These are phyloP conservation scores for Eucalyptus urophylla DNA, from an alignment of 345 rosid species.

Conservation along the genomic window DNA sequence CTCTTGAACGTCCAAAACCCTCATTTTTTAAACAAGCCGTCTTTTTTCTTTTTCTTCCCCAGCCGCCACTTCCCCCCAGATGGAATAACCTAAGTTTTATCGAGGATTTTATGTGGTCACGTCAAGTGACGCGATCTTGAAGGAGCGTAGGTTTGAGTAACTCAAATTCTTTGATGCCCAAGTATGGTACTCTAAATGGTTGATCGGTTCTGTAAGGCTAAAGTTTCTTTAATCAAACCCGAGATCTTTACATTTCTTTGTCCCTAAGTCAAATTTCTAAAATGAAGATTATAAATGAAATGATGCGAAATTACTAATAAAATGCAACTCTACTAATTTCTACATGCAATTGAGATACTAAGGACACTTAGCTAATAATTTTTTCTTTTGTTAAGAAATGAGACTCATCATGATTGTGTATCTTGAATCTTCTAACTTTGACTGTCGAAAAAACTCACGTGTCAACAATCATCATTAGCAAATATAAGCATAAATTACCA, in stretches of 20 bases:
- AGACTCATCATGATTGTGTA: no score
- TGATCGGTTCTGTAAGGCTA: neutral
- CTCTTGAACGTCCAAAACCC: neutral
- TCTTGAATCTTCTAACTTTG: no score
- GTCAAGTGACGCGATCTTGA: no score
- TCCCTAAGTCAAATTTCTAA: neutral
- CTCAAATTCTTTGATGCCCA: neutral
- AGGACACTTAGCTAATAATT: neutral
- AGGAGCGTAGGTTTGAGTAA: no score
- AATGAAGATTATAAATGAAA: neutral
- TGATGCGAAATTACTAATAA: no score
- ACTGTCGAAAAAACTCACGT: accelerated
- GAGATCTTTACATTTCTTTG: neutral
- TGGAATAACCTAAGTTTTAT: neutral
- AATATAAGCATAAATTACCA: neutral
- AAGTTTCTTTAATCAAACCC: no score
- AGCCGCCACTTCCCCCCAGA: neutral
- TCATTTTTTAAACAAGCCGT: no score
- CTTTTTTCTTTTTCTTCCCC: no score
- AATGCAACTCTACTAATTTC: neutral
- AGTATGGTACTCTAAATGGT: no score
- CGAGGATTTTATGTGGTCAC: neutral
- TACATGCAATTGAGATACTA: neutral
- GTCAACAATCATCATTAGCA: neutral
- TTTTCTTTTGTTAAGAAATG: no score